These are phyloP conservation scores for Kwoniella heveanensis DNA, from an alignment of 768 basidiomycete species.

Conservation along the genomic window DNA sequence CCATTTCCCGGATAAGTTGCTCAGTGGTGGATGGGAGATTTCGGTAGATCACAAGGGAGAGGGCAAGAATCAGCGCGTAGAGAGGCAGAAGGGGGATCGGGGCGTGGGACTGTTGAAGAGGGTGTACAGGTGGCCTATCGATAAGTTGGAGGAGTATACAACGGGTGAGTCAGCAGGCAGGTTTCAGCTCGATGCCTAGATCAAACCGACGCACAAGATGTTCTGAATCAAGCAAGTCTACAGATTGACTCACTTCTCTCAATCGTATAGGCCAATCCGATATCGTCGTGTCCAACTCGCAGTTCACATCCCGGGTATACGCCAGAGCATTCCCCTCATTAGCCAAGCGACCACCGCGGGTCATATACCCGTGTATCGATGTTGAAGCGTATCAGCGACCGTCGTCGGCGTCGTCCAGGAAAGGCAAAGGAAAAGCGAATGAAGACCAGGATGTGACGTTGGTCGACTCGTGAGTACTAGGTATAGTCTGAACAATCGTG, in stretches of 20 bases:
- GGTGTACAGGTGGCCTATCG: conserved; percentile 84
- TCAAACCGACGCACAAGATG: too few relatives aligned
- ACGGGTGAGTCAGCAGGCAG: conserved; percentile 76
- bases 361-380: conserved; percentile 97
- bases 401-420: conserved; percentile 55
- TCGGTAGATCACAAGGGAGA: conserved; percentile 57
- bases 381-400: conserved; percentile 70
- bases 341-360: conserved; percentile 61
- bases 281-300: conserved; percentile 85
- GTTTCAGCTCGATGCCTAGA: too few relatives aligned
- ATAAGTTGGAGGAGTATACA: conserved; percentile 83
- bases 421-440: conserved; percentile 50
- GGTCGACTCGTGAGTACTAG: conserved; percentile 49
- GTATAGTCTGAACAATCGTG: too few relatives aligned
- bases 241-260: neutral
- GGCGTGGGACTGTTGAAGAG: conserved; percentile 62
- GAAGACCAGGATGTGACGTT: conserved; percentile 52
- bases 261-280: conserved; percentile 74
- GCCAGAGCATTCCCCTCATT: conserved; percentile 73
- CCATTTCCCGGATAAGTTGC: conserved; percentile 94
- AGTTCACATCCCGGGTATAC: conserved; percentile 83
- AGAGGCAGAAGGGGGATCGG: conserved; percentile 59
- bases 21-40: conserved; percentile 58
- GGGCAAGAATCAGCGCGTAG: neutral
- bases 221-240: too few relatives aligned